These are phyloP conservation scores for Cubamyces lactineus DNA, from an alignment of 768 basidiomycete genomes.

Conservation along the genomic window DNA sequence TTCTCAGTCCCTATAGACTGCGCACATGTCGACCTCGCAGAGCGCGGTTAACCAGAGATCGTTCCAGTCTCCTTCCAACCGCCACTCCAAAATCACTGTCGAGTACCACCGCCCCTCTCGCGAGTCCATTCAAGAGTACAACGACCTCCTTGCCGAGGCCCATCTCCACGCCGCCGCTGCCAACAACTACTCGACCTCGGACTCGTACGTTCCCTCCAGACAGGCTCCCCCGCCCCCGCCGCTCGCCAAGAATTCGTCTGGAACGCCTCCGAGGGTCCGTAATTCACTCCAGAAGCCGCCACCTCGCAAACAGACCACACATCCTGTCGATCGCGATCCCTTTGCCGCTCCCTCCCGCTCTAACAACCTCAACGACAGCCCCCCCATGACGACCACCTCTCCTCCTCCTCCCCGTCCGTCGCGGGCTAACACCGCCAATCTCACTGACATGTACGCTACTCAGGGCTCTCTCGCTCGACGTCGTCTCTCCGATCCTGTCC, in stretches of 20 bases:
- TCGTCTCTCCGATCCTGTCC: conserved; percentile 54
- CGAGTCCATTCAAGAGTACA: conserved; percentile 78
- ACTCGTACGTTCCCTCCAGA: conserved; percentile 48
- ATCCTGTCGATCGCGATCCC: conserved; percentile 57
- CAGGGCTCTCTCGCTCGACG: conserved; percentile 47
- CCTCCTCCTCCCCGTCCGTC: conserved; percentile 80
- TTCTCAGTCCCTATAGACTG: conserved; percentile 2
- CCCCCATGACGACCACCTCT: conserved; percentile 42
- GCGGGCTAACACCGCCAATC: conserved; percentile 80
- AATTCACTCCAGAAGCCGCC: conserved; percentile 67
- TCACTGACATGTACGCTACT: conserved; percentile 70
- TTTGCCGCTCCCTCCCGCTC: conserved; percentile 52
- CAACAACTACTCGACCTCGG: conserved; percentile 37
- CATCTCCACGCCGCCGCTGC: conserved; percentile 59
- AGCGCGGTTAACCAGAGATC: conserved; percentile 51
- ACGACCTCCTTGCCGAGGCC: conserved; percentile 67
- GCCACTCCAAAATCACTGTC: conserved; percentile 62
- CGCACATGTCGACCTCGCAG: conserved; percentile 40
- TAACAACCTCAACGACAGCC: conserved; percentile 35
- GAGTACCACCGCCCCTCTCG: conserved; percentile 78
- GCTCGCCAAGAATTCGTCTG: conserved; percentile 36
- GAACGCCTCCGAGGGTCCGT: conserved; percentile 42
- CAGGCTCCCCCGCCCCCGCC: conserved; percentile 49
- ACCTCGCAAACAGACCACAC: conserved; percentile 50
- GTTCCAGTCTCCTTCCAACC: conserved; percentile 42